Evolutionary conservation across 1,139 yeast genomes (phyloP).

Genomic region (Geotrichum aggregatum): DNA sequence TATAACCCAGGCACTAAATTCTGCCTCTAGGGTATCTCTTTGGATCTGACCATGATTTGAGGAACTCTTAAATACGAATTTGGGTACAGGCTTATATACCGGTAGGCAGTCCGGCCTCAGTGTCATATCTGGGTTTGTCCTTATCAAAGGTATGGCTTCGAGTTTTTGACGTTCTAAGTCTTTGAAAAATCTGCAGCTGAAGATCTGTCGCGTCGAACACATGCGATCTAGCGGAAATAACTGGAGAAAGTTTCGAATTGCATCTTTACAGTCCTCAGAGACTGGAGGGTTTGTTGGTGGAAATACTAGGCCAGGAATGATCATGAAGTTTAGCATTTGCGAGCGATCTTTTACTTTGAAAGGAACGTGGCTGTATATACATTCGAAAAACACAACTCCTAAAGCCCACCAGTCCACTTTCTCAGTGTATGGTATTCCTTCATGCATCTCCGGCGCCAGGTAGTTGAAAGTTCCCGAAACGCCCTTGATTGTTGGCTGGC

Average conservation of each 20-base stretch:
- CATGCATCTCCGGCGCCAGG: slow-evolving; percentile 79
- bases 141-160: slow-evolving; percentile 16
- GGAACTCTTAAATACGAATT: not conserved
- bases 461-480: slow-evolving; percentile 86
- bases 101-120: no score
- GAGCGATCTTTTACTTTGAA: slow-evolving; percentile 50
- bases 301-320: slow-evolving; percentile 19
- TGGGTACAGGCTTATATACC: not conserved
- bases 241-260: slow-evolving; percentile 29
- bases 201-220: slow-evolving; percentile 23
- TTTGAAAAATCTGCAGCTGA: slow-evolving; percentile 26
- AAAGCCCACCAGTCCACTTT: slow-evolving; percentile 91
- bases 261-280: slow-evolving; percentile 27
- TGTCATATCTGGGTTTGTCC: no score
- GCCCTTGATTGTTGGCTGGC: slow-evolving; percentile 44
- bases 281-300: slow-evolving; percentile 28
- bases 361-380: slow-evolving; percentile 79
- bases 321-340: slow-evolving; percentile 15
- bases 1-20: slow-evolving; percentile 9
- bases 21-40: slow-evolving; percentile 7
- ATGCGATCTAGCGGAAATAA: slow-evolving; percentile 27
- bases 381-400: slow-evolving; percentile 79
- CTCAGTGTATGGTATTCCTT: slow-evolving; percentile 65
- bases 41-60: not conserved
- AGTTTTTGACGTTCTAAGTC: slow-evolving; percentile 22